These are phyloP conservation scores for Aspergillus sclerotiicarbonarius DNA, from an alignment of 495 filamentous ascomycete genomes.

Conservation along the genomic window DNA sequence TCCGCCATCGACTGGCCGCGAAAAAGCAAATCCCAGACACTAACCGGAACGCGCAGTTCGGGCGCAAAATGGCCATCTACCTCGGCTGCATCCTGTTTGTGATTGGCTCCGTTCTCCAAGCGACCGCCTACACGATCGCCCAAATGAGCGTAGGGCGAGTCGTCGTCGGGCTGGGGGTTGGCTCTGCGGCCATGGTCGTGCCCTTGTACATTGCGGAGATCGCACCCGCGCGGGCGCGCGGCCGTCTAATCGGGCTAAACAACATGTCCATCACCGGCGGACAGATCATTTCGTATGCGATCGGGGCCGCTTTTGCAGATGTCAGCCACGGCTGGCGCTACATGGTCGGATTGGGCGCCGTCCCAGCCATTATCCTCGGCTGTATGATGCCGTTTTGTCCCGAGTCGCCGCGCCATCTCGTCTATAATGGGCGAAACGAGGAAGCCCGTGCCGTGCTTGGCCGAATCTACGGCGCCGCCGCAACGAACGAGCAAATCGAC, in stretches of 20 bases:
- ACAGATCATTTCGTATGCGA: slow-evolving; percentile 50
- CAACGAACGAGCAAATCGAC: slow-evolving; percentile 32
- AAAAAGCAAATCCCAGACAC: neutral
- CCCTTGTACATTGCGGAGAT: slow-evolving; percentile 47
- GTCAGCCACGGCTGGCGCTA: slow-evolving; percentile 51
- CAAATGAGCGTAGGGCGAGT: slow-evolving; percentile 53
- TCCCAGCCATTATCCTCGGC: slow-evolving; percentile 47
- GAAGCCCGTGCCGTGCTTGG: slow-evolving; percentile 37
- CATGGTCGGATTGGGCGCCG: slow-evolving; percentile 51
- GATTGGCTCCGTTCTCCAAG: slow-evolving; percentile 45
- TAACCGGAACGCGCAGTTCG: slow-evolving; percentile 22
- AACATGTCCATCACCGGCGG: slow-evolving; percentile 57
- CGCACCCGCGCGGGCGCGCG: slow-evolving; percentile 49
- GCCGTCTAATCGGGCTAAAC: slow-evolving; percentile 55
- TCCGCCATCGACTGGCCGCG: too few species aligned
- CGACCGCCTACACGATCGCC: slow-evolving; percentile 45
- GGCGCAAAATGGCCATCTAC: slow-evolving; percentile 51
- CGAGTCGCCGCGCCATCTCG: slow-evolving; percentile 53
- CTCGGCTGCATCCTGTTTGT: slow-evolving; percentile 49
- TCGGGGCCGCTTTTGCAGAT: slow-evolving; percentile 52
- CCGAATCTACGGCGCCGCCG: slow-evolving; percentile 38
- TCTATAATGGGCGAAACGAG: slow-evolving; percentile 42
- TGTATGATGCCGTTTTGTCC: slow-evolving; percentile 48
- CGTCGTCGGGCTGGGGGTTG: slow-evolving; percentile 54
- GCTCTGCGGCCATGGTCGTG: slow-evolving; percentile 53